phyloP scores from a whole-genome alignment of 371 early-diverging fungal species.

The Blastocladiella emersonii region DNA sequence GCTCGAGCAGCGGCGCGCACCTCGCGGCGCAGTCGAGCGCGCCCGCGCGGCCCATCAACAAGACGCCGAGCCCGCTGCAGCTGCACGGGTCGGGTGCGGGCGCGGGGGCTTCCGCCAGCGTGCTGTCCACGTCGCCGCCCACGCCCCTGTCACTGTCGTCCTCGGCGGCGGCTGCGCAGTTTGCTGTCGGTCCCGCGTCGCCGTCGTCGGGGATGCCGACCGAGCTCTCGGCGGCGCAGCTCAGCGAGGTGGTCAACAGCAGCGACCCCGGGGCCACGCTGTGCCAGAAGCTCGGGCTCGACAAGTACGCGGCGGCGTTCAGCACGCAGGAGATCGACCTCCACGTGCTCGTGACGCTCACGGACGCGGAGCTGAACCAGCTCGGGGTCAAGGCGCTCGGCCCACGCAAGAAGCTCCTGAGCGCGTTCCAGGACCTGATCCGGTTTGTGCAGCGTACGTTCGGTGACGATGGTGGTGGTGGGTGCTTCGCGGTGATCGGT shows the following conservation, averaged over 20 bases:
- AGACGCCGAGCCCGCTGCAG: background rate
- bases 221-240: background rate
- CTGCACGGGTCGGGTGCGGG: background rate
- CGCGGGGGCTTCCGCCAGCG: too few relatives aligned
- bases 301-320: slow-evolving; percentile 18
- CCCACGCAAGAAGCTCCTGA: slow-evolving; percentile 23
- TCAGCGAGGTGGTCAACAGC: background rate
- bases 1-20: too few relatives aligned
- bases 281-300: slow-evolving; percentile 1
- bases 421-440: slow-evolving; percentile 15
- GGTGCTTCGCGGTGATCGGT: too few relatives aligned
- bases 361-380: slow-evolving; percentile 25
- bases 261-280: background rate
- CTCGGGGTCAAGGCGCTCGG: slow-evolving; percentile 30
- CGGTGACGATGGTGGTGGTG: too few relatives aligned
- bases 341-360: slow-evolving; percentile 18
- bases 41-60: background rate
- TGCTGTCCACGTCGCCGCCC: background rate
- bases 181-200: too few relatives aligned
- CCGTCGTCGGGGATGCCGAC: too few relatives aligned
- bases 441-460: background rate
- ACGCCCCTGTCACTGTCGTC: background rate
- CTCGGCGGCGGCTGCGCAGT: background rate
- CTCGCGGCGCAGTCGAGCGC: background rate
- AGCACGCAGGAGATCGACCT: slow-evolving; percentile 29